A percentile compares a stretch with the other conserved stretches of the same genome.
Evolutionary conservation across 768 basidiomycete species (phyloP).

Genomic region (Coprinopsis strossmayeri): DNA sequence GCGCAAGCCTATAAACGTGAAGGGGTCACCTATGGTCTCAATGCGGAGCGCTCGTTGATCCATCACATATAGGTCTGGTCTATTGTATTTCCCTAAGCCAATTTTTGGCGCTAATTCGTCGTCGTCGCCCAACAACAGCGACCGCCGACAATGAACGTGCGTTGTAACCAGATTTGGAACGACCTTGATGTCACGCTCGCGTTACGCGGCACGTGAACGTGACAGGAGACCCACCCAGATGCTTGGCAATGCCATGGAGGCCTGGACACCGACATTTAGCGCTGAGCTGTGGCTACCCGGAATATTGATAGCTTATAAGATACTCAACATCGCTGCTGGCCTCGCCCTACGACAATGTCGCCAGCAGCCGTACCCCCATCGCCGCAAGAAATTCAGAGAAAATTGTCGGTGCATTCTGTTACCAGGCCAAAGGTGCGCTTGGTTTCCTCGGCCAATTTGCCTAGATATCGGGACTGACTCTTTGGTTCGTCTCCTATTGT

Average conservation of each 20-base stretch:
- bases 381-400: constrained; percentile 80
- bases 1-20: too few species aligned
- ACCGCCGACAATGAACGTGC: too few species aligned
- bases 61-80: too few species aligned
- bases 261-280: not conserved
- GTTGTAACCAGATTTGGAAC: too few species aligned
- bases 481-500: not conserved
- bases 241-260: too few species aligned
- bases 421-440: constrained; percentile 41
- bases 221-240: too few species aligned
- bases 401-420: constrained; percentile 70
- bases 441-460: not conserved
- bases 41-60: too few species aligned
- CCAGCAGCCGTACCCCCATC: constrained; percentile 61
- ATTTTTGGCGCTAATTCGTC: too few species aligned
- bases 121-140: too few species aligned
- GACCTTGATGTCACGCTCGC: not conserved
- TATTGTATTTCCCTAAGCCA: too few species aligned
- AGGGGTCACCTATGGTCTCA: too few species aligned
- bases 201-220: not conserved
- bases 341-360: constrained; percentile 23
- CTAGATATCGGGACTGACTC: not conserved
- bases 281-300: not conserved
- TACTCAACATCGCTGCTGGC: constrained; percentile 5
- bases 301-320: too few species aligned